phyloP scores from a whole-genome alignment of 345 rosid species.

The Hibiscus syriacus region DNA sequence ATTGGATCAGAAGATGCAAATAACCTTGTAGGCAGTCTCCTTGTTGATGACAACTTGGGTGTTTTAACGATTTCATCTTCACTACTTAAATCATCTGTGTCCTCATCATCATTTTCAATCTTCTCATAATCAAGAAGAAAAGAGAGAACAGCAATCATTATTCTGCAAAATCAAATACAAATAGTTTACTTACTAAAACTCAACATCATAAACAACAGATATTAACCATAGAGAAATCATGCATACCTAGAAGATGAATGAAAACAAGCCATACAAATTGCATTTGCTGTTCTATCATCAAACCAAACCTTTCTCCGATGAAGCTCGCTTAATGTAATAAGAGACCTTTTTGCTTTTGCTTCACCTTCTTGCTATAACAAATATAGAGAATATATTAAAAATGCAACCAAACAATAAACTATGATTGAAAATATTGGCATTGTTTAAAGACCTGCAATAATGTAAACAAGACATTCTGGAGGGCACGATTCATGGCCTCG shows the following conservation, averaged over 20 bases:
- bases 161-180: slow-evolving; percentile 34
- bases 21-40: slow-evolving; percentile 80
- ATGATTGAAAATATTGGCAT: neutral
- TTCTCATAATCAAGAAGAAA: slow-evolving; percentile 92
- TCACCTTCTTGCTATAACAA: slow-evolving; percentile 70
- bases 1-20: slow-evolving; percentile 1
- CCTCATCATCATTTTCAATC: slow-evolving; percentile 54
- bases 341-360: slow-evolving; percentile 64
- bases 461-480: slow-evolving; percentile 68
- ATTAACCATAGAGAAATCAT: slow-evolving; percentile 1
- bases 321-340: slow-evolving; percentile 65
- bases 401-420: neutral
- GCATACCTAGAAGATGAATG: slow-evolving; percentile 73
- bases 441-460: slow-evolving; percentile 51
- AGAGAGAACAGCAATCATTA: slow-evolving; percentile 67
- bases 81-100: slow-evolving; percentile 61
- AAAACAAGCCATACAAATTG: slow-evolving; percentile 84
- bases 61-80: slow-evolving; percentile 56
- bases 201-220: slow-evolving; percentile 1
- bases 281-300: slow-evolving; percentile 85
- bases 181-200: slow-evolving; percentile 2
- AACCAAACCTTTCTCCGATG: slow-evolving; percentile 81
- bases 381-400: neutral
- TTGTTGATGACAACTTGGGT: slow-evolving; percentile 47
- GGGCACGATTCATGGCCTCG: slow-evolving; percentile 60